Evolutionary conservation across 306 rosid species (phyloP).

Genomic region (Coriaria nepalensis): DNA sequence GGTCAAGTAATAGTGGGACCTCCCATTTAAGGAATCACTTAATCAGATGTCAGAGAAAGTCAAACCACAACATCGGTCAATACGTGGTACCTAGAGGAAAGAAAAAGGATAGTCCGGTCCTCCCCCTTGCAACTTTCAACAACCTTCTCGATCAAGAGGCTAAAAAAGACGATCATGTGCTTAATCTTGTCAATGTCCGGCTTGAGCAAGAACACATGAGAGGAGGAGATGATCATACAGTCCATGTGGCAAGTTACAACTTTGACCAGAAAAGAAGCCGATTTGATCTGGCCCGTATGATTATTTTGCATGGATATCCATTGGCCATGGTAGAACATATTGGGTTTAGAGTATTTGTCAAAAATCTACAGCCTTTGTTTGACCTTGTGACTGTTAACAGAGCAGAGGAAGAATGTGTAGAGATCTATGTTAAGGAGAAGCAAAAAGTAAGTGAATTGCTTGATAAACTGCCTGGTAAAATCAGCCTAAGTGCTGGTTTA

Average conservation of each 20-base stretch:
- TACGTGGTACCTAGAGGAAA: slow-evolving; percentile 60
- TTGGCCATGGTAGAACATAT: slow-evolving; percentile 91
- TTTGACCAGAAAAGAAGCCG: slow-evolving; percentile 86
- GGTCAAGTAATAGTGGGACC: slow-evolving; percentile 96
- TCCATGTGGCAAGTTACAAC: slow-evolving; percentile 35
- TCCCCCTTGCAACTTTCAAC: slow-evolving; percentile 48
- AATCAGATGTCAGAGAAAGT: slow-evolving; percentile 83
- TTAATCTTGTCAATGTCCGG: slow-evolving; percentile 65
- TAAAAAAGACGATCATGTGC: slow-evolving; percentile 57
- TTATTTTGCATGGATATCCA: slow-evolving; percentile 90
- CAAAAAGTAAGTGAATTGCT: slow-evolving; percentile 75
- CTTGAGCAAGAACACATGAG: slow-evolving; percentile 79
- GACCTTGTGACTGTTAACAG: slow-evolving; percentile 62
- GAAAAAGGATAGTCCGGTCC: slow-evolving; percentile 56
- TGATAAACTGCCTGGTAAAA: slow-evolving; percentile 92
- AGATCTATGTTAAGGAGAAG: slow-evolving; percentile 72
- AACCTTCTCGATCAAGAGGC: slow-evolving; percentile 36
- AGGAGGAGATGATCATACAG: slow-evolving; percentile 29
- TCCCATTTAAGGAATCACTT: slow-evolving; percentile 98
- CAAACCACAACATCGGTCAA: slow-evolving; percentile 54
- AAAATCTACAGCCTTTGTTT: slow-evolving; percentile 84
- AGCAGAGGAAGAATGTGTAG: slow-evolving; percentile 89
- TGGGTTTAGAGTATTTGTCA: slow-evolving; percentile 86
- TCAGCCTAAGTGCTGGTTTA: slow-evolving; percentile 71
- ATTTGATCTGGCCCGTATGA: slow-evolving; percentile 96